phyloP scores from a whole-genome alignment of 495 filamentous ascomycete genomes.

The Copromyces sp. region DNA sequence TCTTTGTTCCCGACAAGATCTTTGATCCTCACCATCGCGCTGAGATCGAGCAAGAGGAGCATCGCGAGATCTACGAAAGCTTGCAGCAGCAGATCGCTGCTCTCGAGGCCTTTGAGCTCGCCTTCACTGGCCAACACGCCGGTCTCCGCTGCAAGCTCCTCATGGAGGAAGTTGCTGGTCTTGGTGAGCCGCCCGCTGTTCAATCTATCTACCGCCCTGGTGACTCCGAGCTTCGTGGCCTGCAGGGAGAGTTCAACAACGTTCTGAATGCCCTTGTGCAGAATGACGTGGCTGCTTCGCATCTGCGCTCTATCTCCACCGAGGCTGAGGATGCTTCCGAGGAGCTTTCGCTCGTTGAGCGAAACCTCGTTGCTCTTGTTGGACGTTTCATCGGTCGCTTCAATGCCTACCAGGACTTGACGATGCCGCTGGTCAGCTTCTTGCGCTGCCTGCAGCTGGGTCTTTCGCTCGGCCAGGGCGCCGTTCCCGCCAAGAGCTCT shows the following conservation, averaged over 20 bases:
- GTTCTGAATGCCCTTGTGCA: slow-evolving; percentile 56
- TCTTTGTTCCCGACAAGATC: slow-evolving; percentile 77
- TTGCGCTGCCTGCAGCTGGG: slow-evolving; percentile 72
- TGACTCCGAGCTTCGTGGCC: slow-evolving; percentile 51
- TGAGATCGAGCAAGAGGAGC: slow-evolving; percentile 58
- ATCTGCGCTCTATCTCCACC: slow-evolving; percentile 22
- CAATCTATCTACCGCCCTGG: slow-evolving; percentile 57
- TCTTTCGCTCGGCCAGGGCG: slow-evolving; percentile 46
- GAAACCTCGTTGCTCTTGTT: slow-evolving; percentile 62
- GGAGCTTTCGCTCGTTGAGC: slow-evolving; percentile 49
- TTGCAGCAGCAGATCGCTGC: slow-evolving; percentile 49
- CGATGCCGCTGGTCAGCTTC: slow-evolving; percentile 67
- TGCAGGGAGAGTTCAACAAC: slow-evolving; percentile 76
- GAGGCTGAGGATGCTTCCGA: slow-evolving; percentile 23
- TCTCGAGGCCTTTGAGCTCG: slow-evolving; percentile 52
- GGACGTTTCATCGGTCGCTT: slow-evolving; percentile 55
- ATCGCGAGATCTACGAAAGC: slow-evolving; percentile 43
- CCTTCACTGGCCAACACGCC: slow-evolving; percentile 55
- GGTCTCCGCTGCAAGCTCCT: slow-evolving; percentile 54
- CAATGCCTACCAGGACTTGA: slow-evolving; percentile 74
- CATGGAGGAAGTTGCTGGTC: slow-evolving; percentile 42
- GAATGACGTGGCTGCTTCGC: slow-evolving; percentile 38
- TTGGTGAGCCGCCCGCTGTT: slow-evolving; percentile 52
- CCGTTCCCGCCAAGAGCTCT: slow-evolving; percentile 18
- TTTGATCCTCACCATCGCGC: slow-evolving; percentile 77